Evolutionary conservation across 2,329 filamentous ascomycete species (phyloP), one percentile per base, ranked within the genome.

Genomic region (Neonectria punicea): DNA sequence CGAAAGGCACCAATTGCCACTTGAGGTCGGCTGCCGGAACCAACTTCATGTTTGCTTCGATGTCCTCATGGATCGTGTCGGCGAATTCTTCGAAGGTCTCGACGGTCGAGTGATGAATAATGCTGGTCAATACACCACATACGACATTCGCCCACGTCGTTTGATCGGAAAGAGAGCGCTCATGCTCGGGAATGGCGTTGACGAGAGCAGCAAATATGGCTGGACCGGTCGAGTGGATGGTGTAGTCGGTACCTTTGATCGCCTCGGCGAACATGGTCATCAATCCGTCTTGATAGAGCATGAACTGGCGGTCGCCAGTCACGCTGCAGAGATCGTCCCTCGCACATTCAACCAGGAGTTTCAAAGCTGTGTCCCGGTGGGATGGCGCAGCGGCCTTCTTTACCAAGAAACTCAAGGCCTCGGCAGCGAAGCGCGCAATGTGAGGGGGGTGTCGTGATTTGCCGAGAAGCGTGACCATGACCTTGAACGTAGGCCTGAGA

Each of bases 251-350:
- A 16, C 88, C 86, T 78, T 91, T 91, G 71, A 88, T 86, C 9
- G 94, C 90, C 78, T 98, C 95, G 4, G 93, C 90, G 74, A 98
- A 93, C 84, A 98, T 90, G 18, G 89, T 92, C 93, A 97, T 98
- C 50, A 98, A 80, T 60, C 95, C 96, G 76, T 97, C 90, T 67
- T 92, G 91, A 77, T 97, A 97, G 14, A 93, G 84, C 13, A 84
- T 82, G 65, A 88, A 87, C 66, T 90, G 86, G 44, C 85, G 85
- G 13, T 85, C 83, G n/a, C 84, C 85, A 34, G 79, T 80, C 58
- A 83, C 79, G 39, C 80, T 82, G 54, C 85, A 71, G 55, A 97
- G 83, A 74, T 97, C 93, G 11, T 87, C 80, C 54, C 93, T 87
- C 1, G 92, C 89, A 78, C 94, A 91, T 13, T 86, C 82, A 2